Base-by-base conservation (phyloP, 257 asterid genomes). In the Solanum pinnatisectum region DNA sequence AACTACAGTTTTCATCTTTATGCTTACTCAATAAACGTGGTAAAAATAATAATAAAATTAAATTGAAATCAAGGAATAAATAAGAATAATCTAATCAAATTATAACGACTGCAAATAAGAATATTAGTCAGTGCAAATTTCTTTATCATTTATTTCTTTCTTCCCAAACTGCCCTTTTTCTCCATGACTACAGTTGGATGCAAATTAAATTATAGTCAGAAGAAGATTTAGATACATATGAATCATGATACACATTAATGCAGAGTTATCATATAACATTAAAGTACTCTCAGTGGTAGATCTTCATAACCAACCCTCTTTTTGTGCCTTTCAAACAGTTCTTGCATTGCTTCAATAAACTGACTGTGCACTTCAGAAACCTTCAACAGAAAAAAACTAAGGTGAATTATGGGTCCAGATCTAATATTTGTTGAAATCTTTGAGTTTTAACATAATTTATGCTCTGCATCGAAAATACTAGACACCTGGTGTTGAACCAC, bases 301-400 rank as follows among this genome's bases (percentile, higher is more conserved):
- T 94, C 94, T 1, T 91, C 65, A 88, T 90, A 88, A 14, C 98
- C 99, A 40, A 89, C 95, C 87, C 94, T 93, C 37, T 85, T 92
- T 89, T 95, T 95, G 87, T 96, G 95, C 91, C 94, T 93, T 78
- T 94, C 94, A 33, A 93, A 95, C 83, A 96, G 92, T 91, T 94
- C 93, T 67, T 91, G 40, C 5, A 96, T 92, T 35, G 95, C 96
- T 88, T 91, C 93, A 27, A 95, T 91, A 56, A 95, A 96, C 91
- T 44, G 91, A 63, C 89, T 91, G 85, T 95, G 99, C 65, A 95
- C 95, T 90, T 94, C 94, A 42, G 89, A 90, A 68, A 96, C 94
- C 99, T 95, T 73, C 63, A 72, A 3, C 39, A 32, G 3, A 33
- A 44, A 15, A 56, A 68, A 84, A n/a, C 83, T 33, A 25, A 7